Evolutionary conservation across 2,329 filamentous ascomycete genomes (phyloP).

Genomic region (Rutstroemia sp.): DNA sequence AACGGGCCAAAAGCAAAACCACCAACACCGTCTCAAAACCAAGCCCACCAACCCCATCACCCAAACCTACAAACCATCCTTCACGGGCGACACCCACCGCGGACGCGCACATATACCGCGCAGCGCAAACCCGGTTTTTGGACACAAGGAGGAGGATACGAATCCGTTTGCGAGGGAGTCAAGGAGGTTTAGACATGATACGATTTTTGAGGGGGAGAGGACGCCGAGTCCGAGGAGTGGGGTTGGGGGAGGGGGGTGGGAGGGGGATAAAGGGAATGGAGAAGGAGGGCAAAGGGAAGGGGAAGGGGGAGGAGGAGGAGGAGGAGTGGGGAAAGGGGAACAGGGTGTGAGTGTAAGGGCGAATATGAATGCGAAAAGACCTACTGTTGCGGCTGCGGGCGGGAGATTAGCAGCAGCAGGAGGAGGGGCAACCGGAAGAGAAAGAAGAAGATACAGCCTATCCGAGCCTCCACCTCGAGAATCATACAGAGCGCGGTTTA

Average conservation of each 20-base stretch:
- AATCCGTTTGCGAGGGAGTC: neutral
- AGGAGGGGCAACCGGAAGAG: neutral
- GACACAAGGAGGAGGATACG: neutral
- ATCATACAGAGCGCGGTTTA: neutral
- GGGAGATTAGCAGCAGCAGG: neutral
- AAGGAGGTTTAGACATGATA: neutral
- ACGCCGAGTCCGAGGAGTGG: neutral
- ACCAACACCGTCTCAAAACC: no score
- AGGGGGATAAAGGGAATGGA: no score
- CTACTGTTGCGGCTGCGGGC: neutral
- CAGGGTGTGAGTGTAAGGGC: neutral
- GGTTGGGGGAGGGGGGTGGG: neutral
- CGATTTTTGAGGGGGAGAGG: neutral
- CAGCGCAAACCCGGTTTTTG: neutral
- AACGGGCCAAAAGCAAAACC: neutral
- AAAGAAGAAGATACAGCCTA: neutral
- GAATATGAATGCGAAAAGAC: neutral
- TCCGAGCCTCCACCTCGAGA: neutral
- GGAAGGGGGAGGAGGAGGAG: neutral
- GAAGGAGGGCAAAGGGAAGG: no score
- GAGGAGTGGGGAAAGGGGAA: no score
- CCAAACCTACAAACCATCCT: neutral
- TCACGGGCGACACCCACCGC: conserved; percentile 2
- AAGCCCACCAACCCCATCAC: neutral
- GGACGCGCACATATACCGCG: neutral